Base-by-base conservation (phyloP, 305 asterid species). In the Fraxinus velutina region DNA sequence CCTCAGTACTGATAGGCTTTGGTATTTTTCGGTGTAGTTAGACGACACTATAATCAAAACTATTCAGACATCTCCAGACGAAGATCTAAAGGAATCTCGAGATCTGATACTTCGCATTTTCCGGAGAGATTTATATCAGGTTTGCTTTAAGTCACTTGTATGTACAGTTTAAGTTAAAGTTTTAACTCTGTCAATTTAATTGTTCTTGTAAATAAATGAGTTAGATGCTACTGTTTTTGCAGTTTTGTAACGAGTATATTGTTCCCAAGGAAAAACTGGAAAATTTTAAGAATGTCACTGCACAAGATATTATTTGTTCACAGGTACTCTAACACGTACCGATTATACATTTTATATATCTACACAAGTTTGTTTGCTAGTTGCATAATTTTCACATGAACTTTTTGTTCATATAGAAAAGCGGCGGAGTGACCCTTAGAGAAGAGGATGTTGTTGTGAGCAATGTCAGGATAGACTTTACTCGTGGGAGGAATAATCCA, bases 191-290 rank as follows among this genome's bases (percentile, higher is more conserved):
- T n/a, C 64, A 19, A 52, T 5, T 52, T 52, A n/a, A 52, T 52
- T n/a, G 64, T 52, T 52, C 64, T 60, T 60, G 30, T 22, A 24
- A 9, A 9, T 21, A 1, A 22, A 2, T 62, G 33, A 21, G 72
- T 62, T 62, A 22, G n/a, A 22, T 27, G 12, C 74, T 29, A 27
- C 37, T 12, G 4, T 19, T 83, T 77, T 85, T 81, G 77, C 89
- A 95, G 99, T 95, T 87, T 83, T 93, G 98, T 88, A 93, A 95
- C 66, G 99, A 95, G 84, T 95, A 90, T 86, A 85, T 89, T 87
- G 99, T 95, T 83, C 99, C 98, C 12, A 93, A 88, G 87, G 96
- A 92, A 68, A 90, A 86, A 79, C 47, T 93, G 88, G 96, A 90
- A 84, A 85, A 91, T 83, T 95, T 90, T 86, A 93, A 89, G 91